Percentiles rank a stretch among this genome's conserved stretches.
phyloP scores from a whole-genome alignment of 1,284 basidiomycete species.

The Crucibulum parvulum region DNA sequence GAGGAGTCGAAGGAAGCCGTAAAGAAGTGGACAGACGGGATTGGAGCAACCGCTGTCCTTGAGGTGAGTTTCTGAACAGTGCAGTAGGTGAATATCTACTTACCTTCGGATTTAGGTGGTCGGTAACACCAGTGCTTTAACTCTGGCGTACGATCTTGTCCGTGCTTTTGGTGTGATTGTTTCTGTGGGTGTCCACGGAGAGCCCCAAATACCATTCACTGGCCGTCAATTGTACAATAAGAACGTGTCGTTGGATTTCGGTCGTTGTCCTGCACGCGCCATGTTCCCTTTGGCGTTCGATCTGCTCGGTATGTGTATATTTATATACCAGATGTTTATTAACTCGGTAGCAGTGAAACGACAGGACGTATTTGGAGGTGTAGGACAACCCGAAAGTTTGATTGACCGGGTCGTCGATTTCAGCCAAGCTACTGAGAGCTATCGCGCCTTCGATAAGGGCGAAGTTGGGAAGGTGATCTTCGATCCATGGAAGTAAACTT shows the following conservation, averaged over 20 bases:
- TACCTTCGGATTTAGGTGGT: slow-evolving; percentile 65
- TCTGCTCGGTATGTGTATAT: slow-evolving; percentile 53
- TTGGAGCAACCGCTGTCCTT: slow-evolving; percentile 69
- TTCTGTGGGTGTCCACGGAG: slow-evolving; percentile 80
- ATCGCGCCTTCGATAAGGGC: slow-evolving; percentile 73
- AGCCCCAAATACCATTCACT: slow-evolving; percentile 61
- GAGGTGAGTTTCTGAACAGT: slow-evolving; percentile 52
- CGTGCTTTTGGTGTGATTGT: slow-evolving; percentile 83
- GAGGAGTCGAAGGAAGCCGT: slow-evolving; percentile 58
- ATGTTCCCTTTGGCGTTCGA: slow-evolving; percentile 81
- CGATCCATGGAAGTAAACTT: slow-evolving; percentile 61
- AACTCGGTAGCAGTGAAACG: slow-evolving; percentile 49
- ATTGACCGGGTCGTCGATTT: slow-evolving; percentile 70
- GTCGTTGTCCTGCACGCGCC: slow-evolving; percentile 85
- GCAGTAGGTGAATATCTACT: background rate
- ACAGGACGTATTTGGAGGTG: slow-evolving; percentile 71
- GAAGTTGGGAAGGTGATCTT: slow-evolving; percentile 78
- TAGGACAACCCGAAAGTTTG: slow-evolving; percentile 64
- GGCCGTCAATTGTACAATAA: slow-evolving; percentile 80
- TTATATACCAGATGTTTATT: background rate
- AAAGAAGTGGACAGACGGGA: slow-evolving; percentile 55
- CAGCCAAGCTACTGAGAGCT: slow-evolving; percentile 60
- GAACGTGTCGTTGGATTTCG: slow-evolving; percentile 84
- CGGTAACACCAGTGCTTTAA: slow-evolving; percentile 75
- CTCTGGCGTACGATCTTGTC: slow-evolving; percentile 79